These are phyloP conservation scores for Hypoxylon sp. DNA, from an alignment of 2,329 filamentous ascomycete genomes.

Conservation along the genomic window DNA sequence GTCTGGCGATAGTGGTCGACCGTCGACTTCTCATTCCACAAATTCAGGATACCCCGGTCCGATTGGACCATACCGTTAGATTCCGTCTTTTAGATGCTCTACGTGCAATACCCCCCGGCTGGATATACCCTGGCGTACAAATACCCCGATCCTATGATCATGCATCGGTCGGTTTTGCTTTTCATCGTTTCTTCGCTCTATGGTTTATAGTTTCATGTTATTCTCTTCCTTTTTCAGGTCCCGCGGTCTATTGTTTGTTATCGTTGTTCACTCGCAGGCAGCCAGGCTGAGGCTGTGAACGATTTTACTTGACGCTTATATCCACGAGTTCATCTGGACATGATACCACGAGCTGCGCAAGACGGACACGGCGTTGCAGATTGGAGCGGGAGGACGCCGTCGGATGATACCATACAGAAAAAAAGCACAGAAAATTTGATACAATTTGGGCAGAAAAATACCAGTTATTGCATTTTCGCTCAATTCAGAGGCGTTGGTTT, in stretches of 20 bases:
- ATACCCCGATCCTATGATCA: constrained; percentile 63
- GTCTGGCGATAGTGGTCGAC: constrained; percentile 91
- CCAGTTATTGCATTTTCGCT: constrained; percentile 45
- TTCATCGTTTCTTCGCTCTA: constrained; percentile 54
- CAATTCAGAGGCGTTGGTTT: constrained; percentile 43
- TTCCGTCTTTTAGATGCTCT: constrained; percentile 64
- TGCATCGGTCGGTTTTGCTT: constrained; percentile 64
- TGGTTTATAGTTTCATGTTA: constrained; percentile 48
- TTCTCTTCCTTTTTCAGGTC: constrained; percentile 45
- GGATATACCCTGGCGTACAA: constrained; percentile 77
- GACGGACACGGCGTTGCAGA: constrained; percentile 55
- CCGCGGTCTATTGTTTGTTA: constrained; percentile 25
- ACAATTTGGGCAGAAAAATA: constrained; percentile 48
- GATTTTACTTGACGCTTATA: constrained; percentile 54
- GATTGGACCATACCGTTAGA: constrained; percentile 92
- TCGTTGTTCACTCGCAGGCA: constrained; percentile 48
- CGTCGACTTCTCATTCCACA: constrained; percentile 94
- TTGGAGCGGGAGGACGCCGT: constrained; percentile 51
- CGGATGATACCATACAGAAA: constrained; percentile 53
- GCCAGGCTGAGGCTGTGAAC: constrained; percentile 49
- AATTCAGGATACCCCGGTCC: constrained; percentile 96
- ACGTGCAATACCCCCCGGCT: constrained; percentile 72
- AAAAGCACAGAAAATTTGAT: constrained; percentile 54
- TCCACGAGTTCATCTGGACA: constrained; percentile 54
- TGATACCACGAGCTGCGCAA: constrained; percentile 56